A percentile compares a stretch with the other conserved stretches of the same genome.
These are phyloP conservation scores for Metarhizium anisopliae DNA, from an alignment of 2,329 filamentous ascomycete species.

Conservation along the genomic window DNA sequence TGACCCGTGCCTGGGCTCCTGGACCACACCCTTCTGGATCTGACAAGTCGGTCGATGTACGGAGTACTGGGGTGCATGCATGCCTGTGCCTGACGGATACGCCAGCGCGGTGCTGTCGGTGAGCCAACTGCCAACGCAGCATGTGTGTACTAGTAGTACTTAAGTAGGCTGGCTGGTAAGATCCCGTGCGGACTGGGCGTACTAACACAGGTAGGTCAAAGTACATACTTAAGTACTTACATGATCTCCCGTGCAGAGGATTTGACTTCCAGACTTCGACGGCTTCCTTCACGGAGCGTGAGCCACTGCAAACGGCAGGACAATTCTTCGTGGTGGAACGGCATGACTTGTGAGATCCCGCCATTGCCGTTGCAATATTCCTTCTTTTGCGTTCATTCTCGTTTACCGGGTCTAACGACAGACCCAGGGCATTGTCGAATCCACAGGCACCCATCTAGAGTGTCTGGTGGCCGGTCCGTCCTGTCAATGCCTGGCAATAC, in stretches of 20 bases:
- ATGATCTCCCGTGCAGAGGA: no score
- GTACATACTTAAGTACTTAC: no score
- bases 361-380: background rate
- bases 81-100: background rate
- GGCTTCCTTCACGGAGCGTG: background rate
- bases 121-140: background rate
- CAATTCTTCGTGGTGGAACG: no score
- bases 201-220: no score
- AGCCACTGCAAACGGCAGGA: no score
- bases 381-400: background rate
- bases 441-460: background rate
- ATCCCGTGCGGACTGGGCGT: no score
- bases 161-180: no score
- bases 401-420: background rate
- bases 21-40: background rate
- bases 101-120: background rate
- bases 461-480: background rate
- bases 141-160: background rate
- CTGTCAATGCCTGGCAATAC: background rate
- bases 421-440: no score
- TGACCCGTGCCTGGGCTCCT: background rate
- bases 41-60: background rate
- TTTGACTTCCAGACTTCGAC: background rate
- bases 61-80: background rate
- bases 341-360: background rate